A percentile compares a stretch with the other conserved stretches of the same genome.
Conservation (phyloP, 2,329 filamentous ascomycete species). For the Eurotiales sp. region DNA sequence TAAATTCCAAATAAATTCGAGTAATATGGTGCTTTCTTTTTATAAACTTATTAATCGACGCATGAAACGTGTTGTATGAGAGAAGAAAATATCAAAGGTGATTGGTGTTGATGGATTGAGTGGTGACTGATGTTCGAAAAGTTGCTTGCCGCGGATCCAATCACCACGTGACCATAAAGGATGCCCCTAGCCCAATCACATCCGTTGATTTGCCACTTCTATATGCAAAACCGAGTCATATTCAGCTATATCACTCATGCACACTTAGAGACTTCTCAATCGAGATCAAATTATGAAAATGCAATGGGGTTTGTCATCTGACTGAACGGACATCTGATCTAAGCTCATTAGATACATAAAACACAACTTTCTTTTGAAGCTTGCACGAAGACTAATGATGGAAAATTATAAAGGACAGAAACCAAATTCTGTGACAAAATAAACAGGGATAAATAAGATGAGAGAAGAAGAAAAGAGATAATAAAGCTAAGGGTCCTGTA, state of each 20-base stretch:
- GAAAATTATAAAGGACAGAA: not conserved
- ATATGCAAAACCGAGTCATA: not conserved
- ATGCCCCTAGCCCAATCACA: not conserved
- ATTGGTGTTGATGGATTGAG: not conserved
- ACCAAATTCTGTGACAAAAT: not conserved
- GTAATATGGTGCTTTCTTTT: too few species aligned
- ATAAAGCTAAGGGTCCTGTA: not conserved
- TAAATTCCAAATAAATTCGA: not conserved
- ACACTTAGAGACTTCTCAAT: too few species aligned
- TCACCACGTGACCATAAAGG: conserved; percentile 1
- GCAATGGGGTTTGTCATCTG: not conserved
- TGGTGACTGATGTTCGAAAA: not conserved
- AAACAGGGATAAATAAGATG: not conserved
- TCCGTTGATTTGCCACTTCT: not conserved
- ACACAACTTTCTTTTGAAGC: not conserved
- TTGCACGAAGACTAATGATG: not conserved
- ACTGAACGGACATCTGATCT: not conserved
- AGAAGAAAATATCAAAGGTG: not conserved
- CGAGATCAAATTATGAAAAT: not conserved
- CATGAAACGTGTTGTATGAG: too few species aligned
- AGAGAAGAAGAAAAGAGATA: not conserved
- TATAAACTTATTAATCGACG: too few species aligned
- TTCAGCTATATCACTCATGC: too few species aligned
- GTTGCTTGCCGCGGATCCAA: conserved; percentile 1
- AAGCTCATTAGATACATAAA: not conserved